Percentiles rank a stretch among this genome's conserved stretches.
Conservation (phyloP, 768 basidiomycete species). For the Collybia mongolica region DNA sequence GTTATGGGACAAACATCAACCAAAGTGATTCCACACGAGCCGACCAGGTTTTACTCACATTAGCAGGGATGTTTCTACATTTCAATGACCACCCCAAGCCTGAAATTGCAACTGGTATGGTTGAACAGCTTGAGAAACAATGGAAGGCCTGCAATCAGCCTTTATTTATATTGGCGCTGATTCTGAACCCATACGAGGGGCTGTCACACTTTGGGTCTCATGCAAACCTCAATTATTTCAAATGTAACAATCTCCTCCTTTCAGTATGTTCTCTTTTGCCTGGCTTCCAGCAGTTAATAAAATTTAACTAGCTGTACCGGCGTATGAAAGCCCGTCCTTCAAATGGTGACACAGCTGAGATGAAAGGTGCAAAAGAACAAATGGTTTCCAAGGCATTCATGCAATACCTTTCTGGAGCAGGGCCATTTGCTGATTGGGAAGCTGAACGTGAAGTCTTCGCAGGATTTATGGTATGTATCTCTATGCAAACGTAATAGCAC, state of each 20-base stretch:
- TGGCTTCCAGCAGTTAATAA: not conserved
- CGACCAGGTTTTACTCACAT: not conserved
- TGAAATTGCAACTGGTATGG: not conserved
- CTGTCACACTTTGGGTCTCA: not conserved
- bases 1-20: not conserved
- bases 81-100: not conserved
- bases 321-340: not conserved
- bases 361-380: not conserved
- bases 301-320: not conserved
- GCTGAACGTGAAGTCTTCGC: not conserved
- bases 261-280: not conserved
- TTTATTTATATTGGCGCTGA: not conserved
- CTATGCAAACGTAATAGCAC: too few species aligned
- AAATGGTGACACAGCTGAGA: not conserved
- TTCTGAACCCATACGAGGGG: not conserved
- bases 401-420: not conserved
- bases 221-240: not conserved
- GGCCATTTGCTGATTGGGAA: slow-evolving; percentile 1
- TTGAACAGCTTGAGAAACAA: not conserved
- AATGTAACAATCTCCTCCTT: not conserved
- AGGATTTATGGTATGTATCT: too few species aligned
- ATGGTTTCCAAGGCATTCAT: not conserved
- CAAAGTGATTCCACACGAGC: not conserved
- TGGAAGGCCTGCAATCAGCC: slow-evolving; percentile 1
- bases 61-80: not conserved